A percentile compares a stretch with the other conserved stretches of the same genome.
These are phyloP conservation scores for Solanum chilense DNA, from an alignment of 257 asterid species.

Conservation along the genomic window DNA sequence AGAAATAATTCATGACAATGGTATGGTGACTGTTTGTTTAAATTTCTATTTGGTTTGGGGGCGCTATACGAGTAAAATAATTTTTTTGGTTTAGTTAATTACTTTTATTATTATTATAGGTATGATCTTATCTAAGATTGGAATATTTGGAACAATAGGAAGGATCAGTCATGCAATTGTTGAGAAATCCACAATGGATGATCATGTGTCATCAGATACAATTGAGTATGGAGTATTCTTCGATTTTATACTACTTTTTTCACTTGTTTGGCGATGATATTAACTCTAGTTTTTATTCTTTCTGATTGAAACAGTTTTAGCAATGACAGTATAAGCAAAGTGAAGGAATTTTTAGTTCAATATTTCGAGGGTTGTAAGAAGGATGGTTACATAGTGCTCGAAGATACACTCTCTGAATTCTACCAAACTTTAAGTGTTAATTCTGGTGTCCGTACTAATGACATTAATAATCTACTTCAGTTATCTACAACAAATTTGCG, in stretches of 20 bases:
- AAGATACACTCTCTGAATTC: conserved; percentile 44
- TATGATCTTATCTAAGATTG: conserved; percentile 27
- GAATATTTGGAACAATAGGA: conserved; percentile 59
- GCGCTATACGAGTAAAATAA: neutral
- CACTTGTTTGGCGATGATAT: neutral
- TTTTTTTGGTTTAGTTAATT: neutral
- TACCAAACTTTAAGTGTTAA: conserved; percentile 52
- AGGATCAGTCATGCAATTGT: conserved; percentile 45
- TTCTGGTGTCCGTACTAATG: neutral
- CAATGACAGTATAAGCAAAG: conserved; percentile 26
- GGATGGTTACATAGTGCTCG: conserved; percentile 39
- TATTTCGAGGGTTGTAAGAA: conserved; percentile 41
- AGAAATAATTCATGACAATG: conserved; percentile 44
- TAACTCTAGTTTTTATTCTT: neutral
- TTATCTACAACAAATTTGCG: conserved; percentile 25
- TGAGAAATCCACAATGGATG: conserved; percentile 22
- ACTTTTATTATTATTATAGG: conserved; percentile 15
- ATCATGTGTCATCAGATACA: conserved; percentile 23
- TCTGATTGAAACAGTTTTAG: conserved; percentile 23
- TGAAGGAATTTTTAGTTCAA: conserved; percentile 46
- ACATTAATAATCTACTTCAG: conserved; percentile 9
- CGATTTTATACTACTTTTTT: no score
- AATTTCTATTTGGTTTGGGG: neutral
- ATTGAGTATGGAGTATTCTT: conserved; percentile 36
- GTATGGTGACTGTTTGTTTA: conserved; percentile 37